phyloP scores from a whole-genome alignment of 1,139 yeast genomes.

The Zhuliangozyma parablackwelliae region DNA sequence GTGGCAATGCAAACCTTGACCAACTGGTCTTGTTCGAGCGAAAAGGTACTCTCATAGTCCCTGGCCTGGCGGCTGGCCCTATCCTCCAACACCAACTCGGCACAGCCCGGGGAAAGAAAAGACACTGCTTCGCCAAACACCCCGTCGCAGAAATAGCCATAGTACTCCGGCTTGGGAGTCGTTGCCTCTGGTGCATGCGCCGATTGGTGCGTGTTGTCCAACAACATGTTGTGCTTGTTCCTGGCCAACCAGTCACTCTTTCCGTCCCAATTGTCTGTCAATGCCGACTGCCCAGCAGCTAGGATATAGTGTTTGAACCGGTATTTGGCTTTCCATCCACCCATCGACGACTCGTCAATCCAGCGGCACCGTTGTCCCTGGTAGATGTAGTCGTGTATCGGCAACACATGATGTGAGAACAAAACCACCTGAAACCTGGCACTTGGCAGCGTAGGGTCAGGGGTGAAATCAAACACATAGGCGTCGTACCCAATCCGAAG shows the following conservation, averaged over 20 bases:
- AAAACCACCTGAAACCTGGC: constrained; percentile 6
- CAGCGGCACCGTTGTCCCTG: constrained; percentile 9
- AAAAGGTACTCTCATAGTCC: constrained; percentile 10
- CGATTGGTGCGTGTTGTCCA: constrained; percentile 3
- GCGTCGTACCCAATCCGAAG: constrained; percentile 8
- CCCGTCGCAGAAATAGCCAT: constrained; percentile 5
- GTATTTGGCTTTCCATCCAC: constrained; percentile 7
- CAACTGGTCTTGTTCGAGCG: constrained; percentile 10
- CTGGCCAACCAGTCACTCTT: constrained; percentile 6
- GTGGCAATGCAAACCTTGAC: constrained; percentile 13
- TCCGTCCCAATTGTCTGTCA: constrained; percentile 13
- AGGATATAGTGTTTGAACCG: constrained; percentile 9
- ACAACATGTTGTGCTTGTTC: constrained; percentile 6
- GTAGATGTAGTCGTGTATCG: constrained; percentile 11
- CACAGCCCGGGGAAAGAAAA: constrained; percentile 8
- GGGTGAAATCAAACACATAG: constrained; percentile 9
- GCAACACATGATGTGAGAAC: constrained; percentile 9
- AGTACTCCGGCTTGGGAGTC: constrained; percentile 8
- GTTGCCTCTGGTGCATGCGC: neutral
- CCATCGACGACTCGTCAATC: constrained; percentile 8
- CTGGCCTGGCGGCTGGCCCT: neutral
- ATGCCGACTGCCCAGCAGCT: constrained; percentile 4
- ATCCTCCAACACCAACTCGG: constrained; percentile 9
- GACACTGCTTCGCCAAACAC: constrained; percentile 8
- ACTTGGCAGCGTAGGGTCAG: constrained; percentile 6